Conservation (phyloP, 2,329 filamentous ascomycete species). For the Fonsecaea erecta region DNA sequence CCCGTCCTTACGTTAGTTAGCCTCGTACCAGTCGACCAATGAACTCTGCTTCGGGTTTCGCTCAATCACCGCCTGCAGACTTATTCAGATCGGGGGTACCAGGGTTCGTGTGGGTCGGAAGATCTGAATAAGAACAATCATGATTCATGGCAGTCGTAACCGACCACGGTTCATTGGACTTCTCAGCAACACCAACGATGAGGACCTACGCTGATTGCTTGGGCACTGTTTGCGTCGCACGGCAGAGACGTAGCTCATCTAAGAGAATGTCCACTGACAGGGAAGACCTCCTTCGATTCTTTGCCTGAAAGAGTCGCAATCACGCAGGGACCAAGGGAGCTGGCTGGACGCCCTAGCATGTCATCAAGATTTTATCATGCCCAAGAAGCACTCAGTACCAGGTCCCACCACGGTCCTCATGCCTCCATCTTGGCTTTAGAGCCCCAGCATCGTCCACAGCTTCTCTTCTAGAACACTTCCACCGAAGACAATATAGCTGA, state of each 20-base stretch:
- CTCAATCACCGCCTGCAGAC: not conserved
- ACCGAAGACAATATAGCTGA: not conserved
- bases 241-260: constrained; percentile 3
- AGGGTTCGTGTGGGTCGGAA: not conserved
- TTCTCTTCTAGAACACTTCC: not conserved
- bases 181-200: not conserved
- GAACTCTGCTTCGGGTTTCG: not conserved
- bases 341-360: not conserved
- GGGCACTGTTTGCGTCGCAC: not conserved
- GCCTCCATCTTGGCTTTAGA: not conserved
- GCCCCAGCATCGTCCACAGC: not conserved
- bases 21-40: not conserved
- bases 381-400: not conserved
- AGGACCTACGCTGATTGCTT: not conserved
- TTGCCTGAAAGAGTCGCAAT: not conserved
- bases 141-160: not conserved
- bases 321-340: not conserved
- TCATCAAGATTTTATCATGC: not conserved
- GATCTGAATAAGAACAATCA: not conserved
- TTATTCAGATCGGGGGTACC: not conserved
- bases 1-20: not conserved
- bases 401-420: not conserved
- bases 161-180: not conserved
- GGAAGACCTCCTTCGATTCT: not conserved
- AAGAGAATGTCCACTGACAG: not conserved